A percentile compares a stretch with the other conserved stretches of the same genome.
Conservation (phyloP, 2,329 filamentous ascomycete species). For the Venturia pyrina region DNA sequence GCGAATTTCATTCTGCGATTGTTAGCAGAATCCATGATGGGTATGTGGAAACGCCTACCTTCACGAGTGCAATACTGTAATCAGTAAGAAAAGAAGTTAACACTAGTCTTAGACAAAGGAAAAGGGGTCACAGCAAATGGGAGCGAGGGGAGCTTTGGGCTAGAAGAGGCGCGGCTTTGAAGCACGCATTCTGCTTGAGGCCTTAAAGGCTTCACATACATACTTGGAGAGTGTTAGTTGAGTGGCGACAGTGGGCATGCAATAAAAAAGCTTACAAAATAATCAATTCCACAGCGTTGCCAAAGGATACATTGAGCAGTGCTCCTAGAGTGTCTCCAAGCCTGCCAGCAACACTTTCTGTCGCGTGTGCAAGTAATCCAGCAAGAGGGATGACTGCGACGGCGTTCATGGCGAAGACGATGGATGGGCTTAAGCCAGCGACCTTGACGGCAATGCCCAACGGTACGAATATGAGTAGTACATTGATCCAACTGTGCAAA, state of each 20-base stretch:
- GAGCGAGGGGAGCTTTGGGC: slow-evolving; percentile 10
- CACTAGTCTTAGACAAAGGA: slow-evolving; percentile 8
- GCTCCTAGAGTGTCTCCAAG: slow-evolving; percentile 40
- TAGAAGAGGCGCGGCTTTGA: slow-evolving; percentile 10
- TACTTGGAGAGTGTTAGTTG: slow-evolving; percentile 24
- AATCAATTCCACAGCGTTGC: slow-evolving; percentile 43
- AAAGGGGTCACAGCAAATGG: background rate
- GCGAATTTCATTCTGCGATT: slow-evolving; percentile 59
- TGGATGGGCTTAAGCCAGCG: slow-evolving; percentile 28
- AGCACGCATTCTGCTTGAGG: slow-evolving; percentile 9
- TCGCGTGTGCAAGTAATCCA: slow-evolving; percentile 38
- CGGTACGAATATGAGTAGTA: slow-evolving; percentile 68
- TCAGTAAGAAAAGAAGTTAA: slow-evolving; percentile 11
- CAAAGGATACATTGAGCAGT: slow-evolving; percentile 42
- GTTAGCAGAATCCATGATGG: background rate
- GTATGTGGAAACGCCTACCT: slow-evolving; percentile 33
- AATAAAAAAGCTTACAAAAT: slow-evolving; percentile 27
- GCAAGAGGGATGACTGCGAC: slow-evolving; percentile 42
- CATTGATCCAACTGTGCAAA: slow-evolving; percentile 67
- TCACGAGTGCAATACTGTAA: slow-evolving; percentile 62
- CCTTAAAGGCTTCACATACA: slow-evolving; percentile 21
- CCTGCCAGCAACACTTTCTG: slow-evolving; percentile 37
- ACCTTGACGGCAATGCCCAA: slow-evolving; percentile 58
- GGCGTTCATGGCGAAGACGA: slow-evolving; percentile 43
- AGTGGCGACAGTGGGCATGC: slow-evolving; percentile 14